Base-by-base conservation (phyloP, 257 asterid genomes). In the Paulownia fortunei region DNA sequence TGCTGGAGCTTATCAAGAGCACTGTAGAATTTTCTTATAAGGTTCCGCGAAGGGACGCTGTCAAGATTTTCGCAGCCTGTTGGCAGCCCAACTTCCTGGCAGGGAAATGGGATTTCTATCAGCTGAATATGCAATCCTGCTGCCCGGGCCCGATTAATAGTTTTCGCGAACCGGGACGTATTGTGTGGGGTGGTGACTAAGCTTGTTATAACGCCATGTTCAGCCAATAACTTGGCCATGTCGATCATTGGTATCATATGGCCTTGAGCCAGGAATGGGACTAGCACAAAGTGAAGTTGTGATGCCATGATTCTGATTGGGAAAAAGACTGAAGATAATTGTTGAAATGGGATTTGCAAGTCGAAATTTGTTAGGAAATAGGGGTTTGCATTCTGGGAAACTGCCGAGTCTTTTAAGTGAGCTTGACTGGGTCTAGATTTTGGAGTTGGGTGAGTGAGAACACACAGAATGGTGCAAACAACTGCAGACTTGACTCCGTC, bases 181-280 rank as follows among this genome's bases (percentile, higher is more conserved):
- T 92, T 92, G 41, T 73, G 76, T 5, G 98, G 96, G 4, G 97
- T 92, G 24, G 90, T 87, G 59, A 92, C 86, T 6, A 89, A 15
- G 83, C 88, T 91, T 0, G 87, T 83, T 2, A 46, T 61, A 7
- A 83, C 92, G 27, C 97, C 97, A 5, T 76, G 86, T n/a, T 76
- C 56, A 16, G 96, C 89, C 5, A 92, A 39, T 24, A 90, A 21
- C 78, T 86, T 89, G 78, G 96, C 94, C 41, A 92, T 86, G 88
- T 92, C 97, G 19, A 90, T 83, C 96, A 90, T 92, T 0, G 97
- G 96, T 16, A 90, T 87, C 80, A 92, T 81, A 80, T 90, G 97
- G 79, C 97, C 97, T 15, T 87, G 97, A 19, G 96, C 91, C 64
- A 90, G 82, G 39, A 90, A 55, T 21, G 97, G 97, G n/a, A 90